These are phyloP conservation scores for Phaeophleospora eucalypticola DNA, from an alignment of 2,329 filamentous ascomycete genomes.

Conservation along the genomic window DNA sequence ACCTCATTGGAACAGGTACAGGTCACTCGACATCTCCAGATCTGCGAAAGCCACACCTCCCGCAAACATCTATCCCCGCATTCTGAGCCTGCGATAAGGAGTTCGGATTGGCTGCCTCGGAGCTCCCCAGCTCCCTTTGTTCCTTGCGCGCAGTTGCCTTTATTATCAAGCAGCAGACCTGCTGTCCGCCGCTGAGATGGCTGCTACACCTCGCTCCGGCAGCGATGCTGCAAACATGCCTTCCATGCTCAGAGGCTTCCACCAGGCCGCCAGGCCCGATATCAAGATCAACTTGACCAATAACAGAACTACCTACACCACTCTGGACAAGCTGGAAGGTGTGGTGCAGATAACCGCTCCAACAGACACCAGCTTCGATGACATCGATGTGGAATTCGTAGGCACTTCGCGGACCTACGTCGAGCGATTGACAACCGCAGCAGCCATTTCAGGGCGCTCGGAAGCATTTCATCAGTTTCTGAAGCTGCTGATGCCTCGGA, in stretches of 20 bases:
- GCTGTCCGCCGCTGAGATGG: conserved; percentile 11
- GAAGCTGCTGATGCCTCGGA: conserved; percentile 58
- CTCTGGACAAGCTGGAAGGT: conserved; percentile 55
- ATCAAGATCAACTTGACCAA: conserved; percentile 42
- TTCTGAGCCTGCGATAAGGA: no score
- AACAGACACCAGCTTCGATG: conserved; percentile 54
- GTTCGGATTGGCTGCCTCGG: conserved; percentile 7
- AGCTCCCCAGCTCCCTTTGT: neutral
- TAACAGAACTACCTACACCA: conserved; percentile 49
- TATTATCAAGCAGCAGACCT: conserved; percentile 8
- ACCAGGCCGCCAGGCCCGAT: conserved; percentile 34
- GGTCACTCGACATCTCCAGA: no score
- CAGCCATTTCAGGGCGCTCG: conserved; percentile 51
- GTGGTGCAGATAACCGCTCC: conserved; percentile 47
- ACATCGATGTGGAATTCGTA: conserved; percentile 56
- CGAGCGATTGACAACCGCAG: conserved; percentile 51
- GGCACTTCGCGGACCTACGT: conserved; percentile 52
- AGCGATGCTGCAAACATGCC: conserved; percentile 22
- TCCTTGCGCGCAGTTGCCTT: conserved; percentile 3
- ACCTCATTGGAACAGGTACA: no score
- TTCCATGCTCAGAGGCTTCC: conserved; percentile 23
- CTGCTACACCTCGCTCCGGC: conserved; percentile 6
- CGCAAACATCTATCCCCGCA: no score
- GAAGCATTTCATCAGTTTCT: conserved; percentile 59
- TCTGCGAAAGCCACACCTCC: no score